Conservation (phyloP, 2,329 filamentous ascomycete species). For the Nemania sp. region DNA sequence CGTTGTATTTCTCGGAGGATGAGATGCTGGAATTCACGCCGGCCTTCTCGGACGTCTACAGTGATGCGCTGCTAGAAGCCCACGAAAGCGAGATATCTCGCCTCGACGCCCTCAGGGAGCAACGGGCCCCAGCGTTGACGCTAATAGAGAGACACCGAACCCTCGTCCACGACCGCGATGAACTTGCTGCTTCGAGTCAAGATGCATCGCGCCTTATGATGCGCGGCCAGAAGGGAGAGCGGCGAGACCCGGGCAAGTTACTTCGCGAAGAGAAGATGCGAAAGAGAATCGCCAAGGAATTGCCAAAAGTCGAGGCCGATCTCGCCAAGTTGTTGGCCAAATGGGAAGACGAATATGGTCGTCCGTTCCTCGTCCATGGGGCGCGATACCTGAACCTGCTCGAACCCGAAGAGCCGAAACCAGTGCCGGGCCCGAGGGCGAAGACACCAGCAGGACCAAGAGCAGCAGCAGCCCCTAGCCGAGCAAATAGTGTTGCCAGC, state of each 20-base stretch:
- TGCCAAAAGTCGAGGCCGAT: slow-evolving; percentile 89
- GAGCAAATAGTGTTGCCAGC: slow-evolving; percentile 45
- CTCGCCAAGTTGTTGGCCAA: slow-evolving; percentile 77
- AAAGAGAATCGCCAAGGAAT: slow-evolving; percentile 93
- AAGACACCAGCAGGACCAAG: slow-evolving; percentile 73
- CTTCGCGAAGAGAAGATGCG: slow-evolving; percentile 98
- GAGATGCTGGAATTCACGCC: slow-evolving; percentile 99
- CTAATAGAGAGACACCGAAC: slow-evolving; percentile 83
- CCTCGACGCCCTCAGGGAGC: slow-evolving; percentile 80
- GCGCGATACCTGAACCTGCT: slow-evolving; percentile 87
- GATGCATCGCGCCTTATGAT: slow-evolving; percentile 93
- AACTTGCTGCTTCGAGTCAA: slow-evolving; percentile 87
- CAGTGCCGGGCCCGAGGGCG: slow-evolving; percentile 65
- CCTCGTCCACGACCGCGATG: slow-evolving; percentile 83
- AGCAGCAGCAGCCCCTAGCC: slow-evolving; percentile 41
- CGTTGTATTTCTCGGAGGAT: slow-evolving; percentile 91
- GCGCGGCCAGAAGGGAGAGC: slow-evolving; percentile 90
- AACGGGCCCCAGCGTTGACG: slow-evolving; percentile 81
- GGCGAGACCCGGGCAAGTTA: slow-evolving; percentile 90
- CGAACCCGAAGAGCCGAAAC: slow-evolving; percentile 64
- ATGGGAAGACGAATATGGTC: slow-evolving; percentile 93
- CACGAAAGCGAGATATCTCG: slow-evolving; percentile 90
- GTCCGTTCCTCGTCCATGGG: slow-evolving; percentile 90
- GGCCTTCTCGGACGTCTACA: slow-evolving; percentile 96
- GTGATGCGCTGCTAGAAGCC: slow-evolving; percentile 89